These are phyloP conservation scores for Phialocephala sp. DNA, from an alignment of 2,329 filamentous ascomycete species.

Conservation along the genomic window DNA sequence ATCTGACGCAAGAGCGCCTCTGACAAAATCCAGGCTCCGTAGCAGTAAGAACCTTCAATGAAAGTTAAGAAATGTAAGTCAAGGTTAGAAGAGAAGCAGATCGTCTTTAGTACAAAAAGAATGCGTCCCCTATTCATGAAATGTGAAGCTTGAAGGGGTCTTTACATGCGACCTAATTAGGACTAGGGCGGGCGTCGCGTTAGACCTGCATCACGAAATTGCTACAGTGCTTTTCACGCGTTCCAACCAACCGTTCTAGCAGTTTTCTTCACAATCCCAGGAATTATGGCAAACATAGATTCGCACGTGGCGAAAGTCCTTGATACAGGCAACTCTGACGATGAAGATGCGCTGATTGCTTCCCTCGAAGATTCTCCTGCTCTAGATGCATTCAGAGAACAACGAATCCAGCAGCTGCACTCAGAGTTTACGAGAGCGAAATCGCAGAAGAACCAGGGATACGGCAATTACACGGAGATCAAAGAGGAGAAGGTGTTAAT, in stretches of 20 bases:
- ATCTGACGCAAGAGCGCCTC: constrained; percentile 13
- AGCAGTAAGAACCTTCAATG: not conserved
- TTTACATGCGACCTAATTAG: not conserved
- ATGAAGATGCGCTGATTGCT: constrained; percentile 64
- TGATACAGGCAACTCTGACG: constrained; percentile 50
- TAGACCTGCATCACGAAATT: constrained; percentile 4
- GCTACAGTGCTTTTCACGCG: constrained; percentile 25
- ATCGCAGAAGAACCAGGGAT: constrained; percentile 53
- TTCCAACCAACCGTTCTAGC: constrained; percentile 11
- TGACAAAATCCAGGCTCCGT: constrained; percentile 1
- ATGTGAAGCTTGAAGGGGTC: not conserved
- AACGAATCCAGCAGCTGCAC: constrained; percentile 62
- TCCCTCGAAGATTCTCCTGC: constrained; percentile 58
- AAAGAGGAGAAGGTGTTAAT: constrained; percentile 63
- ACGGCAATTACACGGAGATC: constrained; percentile 60
- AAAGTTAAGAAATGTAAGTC: not conserved
- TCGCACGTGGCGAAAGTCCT: constrained; percentile 56
- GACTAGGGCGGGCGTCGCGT: constrained; percentile 6
- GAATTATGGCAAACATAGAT: constrained; percentile 52
- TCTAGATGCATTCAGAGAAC: constrained; percentile 60
- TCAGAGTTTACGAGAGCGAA: constrained; percentile 59
- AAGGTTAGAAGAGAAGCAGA: not conserved
- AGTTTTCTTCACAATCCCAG: constrained; percentile 18
- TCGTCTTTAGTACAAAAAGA: not conserved
- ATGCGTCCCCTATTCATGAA: not conserved